Base-by-base conservation (phyloP, 2,329 filamentous ascomycete genomes). In the Exutisphaerella laricina region DNA sequence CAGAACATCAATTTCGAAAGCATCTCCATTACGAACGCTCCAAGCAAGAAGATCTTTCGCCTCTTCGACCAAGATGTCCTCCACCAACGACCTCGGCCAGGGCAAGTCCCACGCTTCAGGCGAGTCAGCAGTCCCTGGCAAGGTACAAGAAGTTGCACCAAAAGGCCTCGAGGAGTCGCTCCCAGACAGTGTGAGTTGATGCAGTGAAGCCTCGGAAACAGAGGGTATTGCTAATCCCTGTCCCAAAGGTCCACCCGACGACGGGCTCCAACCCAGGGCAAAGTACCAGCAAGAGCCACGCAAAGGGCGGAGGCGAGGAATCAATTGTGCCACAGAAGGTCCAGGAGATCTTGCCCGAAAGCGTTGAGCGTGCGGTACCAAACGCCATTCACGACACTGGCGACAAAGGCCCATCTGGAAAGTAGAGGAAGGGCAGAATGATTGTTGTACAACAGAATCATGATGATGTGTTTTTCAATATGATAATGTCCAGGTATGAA, bases 341-440 rank as follows among this genome's bases (percentile, higher is more conserved):
- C 18, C 33, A 35, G 33, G 33, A 35, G 33, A 35, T 21, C n/a
- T 12, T 35, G 8, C 33, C 33, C 21, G 33, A 35, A 20, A 35
- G 33, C n/a, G 33, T 35, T n/a, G 33, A 35, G 33, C 33, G 33
- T 16, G 33, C 33, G n/a, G 33, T 35, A n/a, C 33, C 33, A 23
- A 35, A 35, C 8, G 33, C 20, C 9, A 35, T 35, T n/a, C 33
- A 35, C 20, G 13, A 35, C 20, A 35, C 33, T 14, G 33, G 33
- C 20, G 33, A 35, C n/a, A 35, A 35, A 26, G 23, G 23, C 6
- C 12, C 23, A 7, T n/a, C n/a, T n/a, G n/a, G n/a, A n/a, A n/a
- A n/a, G n/a, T n/a, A n/a, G n/a, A n/a, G n/a, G n/a, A n/a, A n/a
- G n/a, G n/a, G n/a, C n/a, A n/a, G n/a, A n/a, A n/a, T n/a, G n/a